Conservation (phyloP, 2,329 filamentous ascomycete genomes). For the Dothideomycetidae sp. region DNA sequence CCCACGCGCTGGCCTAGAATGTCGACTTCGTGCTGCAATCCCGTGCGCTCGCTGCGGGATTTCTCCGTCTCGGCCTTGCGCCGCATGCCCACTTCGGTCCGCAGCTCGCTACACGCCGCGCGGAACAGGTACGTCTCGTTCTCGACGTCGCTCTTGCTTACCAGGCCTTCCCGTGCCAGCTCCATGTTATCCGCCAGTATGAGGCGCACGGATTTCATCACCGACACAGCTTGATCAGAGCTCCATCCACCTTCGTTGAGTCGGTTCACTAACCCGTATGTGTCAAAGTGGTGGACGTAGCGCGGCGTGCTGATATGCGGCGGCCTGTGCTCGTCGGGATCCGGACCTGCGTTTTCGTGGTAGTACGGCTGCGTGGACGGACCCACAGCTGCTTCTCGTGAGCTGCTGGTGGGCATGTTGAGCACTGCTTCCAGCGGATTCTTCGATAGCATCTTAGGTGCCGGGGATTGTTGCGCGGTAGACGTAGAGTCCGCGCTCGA, state of each 20-base stretch:
- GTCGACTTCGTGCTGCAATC: constrained; percentile 90
- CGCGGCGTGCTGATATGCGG: constrained; percentile 59
- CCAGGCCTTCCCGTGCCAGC: constrained; percentile 62
- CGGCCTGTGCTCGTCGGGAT: constrained; percentile 33
- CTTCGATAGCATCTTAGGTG: constrained; percentile 13
- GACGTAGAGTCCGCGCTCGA: background rate
- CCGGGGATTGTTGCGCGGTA: background rate
- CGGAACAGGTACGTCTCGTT: constrained; percentile 89
- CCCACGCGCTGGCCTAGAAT: constrained; percentile 72
- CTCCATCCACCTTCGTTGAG: constrained; percentile 60
- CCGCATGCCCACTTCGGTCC: constrained; percentile 70
- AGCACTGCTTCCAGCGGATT: constrained; percentile 29
- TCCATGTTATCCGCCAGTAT: constrained; percentile 68
- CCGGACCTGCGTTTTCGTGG: constrained; percentile 14
- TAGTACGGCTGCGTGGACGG: constrained; percentile 11
- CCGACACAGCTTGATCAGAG: constrained; percentile 58
- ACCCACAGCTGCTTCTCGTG: constrained; percentile 3
- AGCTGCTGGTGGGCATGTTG: constrained; percentile 23
- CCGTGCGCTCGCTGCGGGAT: constrained; percentile 67
- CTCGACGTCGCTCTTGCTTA: constrained; percentile 84
- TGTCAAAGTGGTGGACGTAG: constrained; percentile 95
- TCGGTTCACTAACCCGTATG: constrained; percentile 72
- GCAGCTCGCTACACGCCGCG: constrained; percentile 82
- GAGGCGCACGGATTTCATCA: constrained; percentile 83
- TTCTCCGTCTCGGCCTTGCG: constrained; percentile 64